Evolutionary conservation across 2,329 filamentous ascomycete genomes (phyloP).

Genomic region (Scytalidium lignicola): DNA sequence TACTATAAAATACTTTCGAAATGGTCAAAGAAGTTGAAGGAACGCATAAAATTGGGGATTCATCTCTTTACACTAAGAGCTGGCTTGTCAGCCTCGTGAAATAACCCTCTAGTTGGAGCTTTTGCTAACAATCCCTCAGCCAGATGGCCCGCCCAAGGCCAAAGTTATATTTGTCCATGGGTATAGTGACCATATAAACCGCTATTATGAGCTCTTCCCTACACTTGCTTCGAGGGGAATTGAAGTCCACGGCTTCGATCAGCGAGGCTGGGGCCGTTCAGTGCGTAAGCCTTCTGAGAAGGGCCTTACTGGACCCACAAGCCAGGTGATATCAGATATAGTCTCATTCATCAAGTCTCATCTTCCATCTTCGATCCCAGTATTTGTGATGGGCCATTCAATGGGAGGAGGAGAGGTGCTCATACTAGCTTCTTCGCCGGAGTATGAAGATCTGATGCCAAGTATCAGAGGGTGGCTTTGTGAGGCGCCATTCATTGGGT

Average conservation of each 20-base stretch:
- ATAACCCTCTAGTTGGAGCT: background rate
- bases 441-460: constrained; percentile 48
- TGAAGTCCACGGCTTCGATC: constrained; percentile 73
- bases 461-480: constrained; percentile 69
- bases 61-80: constrained; percentile 27
- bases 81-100: constrained; percentile 21
- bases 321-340: constrained; percentile 70
- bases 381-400: constrained; percentile 85
- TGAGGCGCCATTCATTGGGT: constrained; percentile 73
- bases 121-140: constrained; percentile 11
- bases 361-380: constrained; percentile 47
- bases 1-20: constrained; percentile 3
- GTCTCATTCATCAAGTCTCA: constrained; percentile 65
- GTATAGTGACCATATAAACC: constrained; percentile 80
- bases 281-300: constrained; percentile 55
- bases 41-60: constrained; percentile 22
- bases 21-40: constrained; percentile 28
- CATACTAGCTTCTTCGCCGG: constrained; percentile 47
- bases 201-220: constrained; percentile 71
- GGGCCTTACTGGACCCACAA: constrained; percentile 70
- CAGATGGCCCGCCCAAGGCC: constrained; percentile 43
- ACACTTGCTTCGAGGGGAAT: constrained; percentile 66
- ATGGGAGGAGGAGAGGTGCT: constrained; percentile 84
- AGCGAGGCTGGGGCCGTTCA: constrained; percentile 82
- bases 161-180: constrained; percentile 82